Evolutionary conservation across 805 yeast genomes (phyloP).

Genomic region (Danielia oregonensis): DNA sequence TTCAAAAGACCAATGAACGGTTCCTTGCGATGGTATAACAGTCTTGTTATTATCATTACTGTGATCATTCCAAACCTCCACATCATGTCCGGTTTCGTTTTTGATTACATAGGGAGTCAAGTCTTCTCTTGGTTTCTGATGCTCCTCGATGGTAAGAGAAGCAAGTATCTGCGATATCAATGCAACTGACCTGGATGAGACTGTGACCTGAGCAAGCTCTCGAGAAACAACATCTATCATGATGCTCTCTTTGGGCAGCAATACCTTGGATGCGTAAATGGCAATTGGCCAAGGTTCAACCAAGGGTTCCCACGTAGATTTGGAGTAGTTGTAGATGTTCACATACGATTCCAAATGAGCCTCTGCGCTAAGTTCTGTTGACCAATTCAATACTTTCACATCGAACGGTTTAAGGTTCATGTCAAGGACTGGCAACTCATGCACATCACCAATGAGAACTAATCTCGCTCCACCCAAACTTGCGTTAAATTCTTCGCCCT

Average conservation of each 20-base stretch:
- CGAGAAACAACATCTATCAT: constrained; percentile 71
- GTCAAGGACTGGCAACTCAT: constrained; percentile 85
- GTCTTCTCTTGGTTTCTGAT: constrained; percentile 64
- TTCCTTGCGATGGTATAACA: constrained; percentile 44
- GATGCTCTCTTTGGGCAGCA: constrained; percentile 45
- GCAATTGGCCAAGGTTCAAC: constrained; percentile 85
- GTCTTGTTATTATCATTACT: constrained; percentile 27
- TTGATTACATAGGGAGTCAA: constrained; percentile 76
- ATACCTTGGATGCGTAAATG: constrained; percentile 55
- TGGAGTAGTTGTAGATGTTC: constrained; percentile 81
- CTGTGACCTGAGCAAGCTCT: constrained; percentile 70
- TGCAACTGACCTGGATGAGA: constrained; percentile 80
- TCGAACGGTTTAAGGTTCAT: constrained; percentile 68
- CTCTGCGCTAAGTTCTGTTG: constrained; percentile 72
- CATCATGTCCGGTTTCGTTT: constrained; percentile 80
- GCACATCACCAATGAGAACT: constrained; percentile 85
- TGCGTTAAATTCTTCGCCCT: constrained; percentile 65
- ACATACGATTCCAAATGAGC: constrained; percentile 60
- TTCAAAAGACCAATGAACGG: constrained; percentile 84
- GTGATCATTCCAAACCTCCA: constrained; percentile 72
- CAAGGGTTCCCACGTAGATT: constrained; percentile 93
- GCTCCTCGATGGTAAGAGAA: constrained; percentile 50
- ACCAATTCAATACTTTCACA: constrained; percentile 74
- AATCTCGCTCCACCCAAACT: constrained; percentile 73
- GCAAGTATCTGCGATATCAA: constrained; percentile 66